Base-by-base conservation (phyloP, 305 asterid genomes). In the Andrographis paniculata region DNA sequence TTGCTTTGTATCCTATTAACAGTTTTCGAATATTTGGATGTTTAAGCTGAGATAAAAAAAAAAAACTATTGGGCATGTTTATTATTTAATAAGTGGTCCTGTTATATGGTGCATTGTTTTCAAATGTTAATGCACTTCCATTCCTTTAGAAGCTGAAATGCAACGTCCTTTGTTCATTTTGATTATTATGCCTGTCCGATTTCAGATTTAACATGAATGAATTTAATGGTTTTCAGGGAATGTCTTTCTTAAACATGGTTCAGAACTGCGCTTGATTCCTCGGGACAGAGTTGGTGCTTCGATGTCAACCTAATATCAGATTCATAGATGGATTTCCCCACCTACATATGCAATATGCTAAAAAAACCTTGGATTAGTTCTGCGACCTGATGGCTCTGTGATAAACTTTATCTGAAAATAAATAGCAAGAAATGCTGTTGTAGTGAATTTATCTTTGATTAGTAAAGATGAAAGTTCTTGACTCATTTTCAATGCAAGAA, bases 161-260 rank as follows among this genome's bases (percentile, higher is more conserved):
- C 53, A 45, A 44, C 21, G 13, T 24, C 22, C 18, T 36, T 9
- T 38, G 24, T 52, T 19, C 19, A n/a, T 28, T 40, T 40, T 30
- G 42, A 45, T 55, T 28, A 42, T 36, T 13, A 63, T 60, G 45
- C 35, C 33, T 53, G 42, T 46, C 27, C 42, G 2, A 48, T 17
- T 5, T 9, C 57, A 24, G 35, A 31, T 22, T 41, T 43, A 42
- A 56, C 61, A 52, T 35, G 24, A 52, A 17, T 54, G 37, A 22
- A 44, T 38, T 50, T 43, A 46, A 55, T 55, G 55, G 11, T 19
- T 37, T 57, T 30, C 84, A 82, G 95, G 95, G 30, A 88, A 84
- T 39, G 94, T 88, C 42, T 88, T 88, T 61, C 97, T 88, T 24
- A 77, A 82, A 64, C 95, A 79, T 64, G 93, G 95, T 48, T 88